Evolutionary conservation across 1,284 basidiomycete genomes (phyloP), one percentile per base, ranked within the genome.

Genomic region (Leucoagaricus sp.): DNA sequence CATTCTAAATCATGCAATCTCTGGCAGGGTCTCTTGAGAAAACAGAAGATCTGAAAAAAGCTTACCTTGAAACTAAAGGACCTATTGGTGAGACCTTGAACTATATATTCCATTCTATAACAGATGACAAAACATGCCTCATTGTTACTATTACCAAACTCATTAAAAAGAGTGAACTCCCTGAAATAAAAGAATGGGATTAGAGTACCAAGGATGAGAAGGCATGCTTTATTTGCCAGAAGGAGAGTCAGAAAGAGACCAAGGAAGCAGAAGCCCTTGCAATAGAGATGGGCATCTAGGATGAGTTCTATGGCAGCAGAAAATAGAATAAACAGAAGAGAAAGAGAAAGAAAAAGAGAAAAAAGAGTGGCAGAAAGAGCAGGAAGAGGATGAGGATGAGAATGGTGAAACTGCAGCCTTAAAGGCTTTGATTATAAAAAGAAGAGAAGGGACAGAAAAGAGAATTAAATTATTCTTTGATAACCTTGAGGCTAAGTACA

Each of bases 231-330:
- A 82, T 86, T 23, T 81, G 94, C 45, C 80, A 81, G 73, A 91
- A 90, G 69, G 83, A 86, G 64, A 83, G 87, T 1, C 80, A 85
- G 60, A 87, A 86, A 67, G 93, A 96, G 71, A 92, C 93, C 0
- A 75, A 77, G 51, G 93, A 96, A 66, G 95, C 95, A 1, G 95
- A 97, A 69, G 78, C 84, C 45, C 73, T 89, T 21, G 94, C 95
- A 0, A 92, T 87, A 65, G 93, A 95, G 64, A 75, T 98, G 15
- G 95, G 94, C 10, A 91, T 97, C 7, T 95, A 93, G 89, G 94
- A 97, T 58, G 94, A 97, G 69, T 96, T 98, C 66, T 97, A 92
- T 67, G 94, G 93, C 1, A 84, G 76, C 58, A 93, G 90, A 4
- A 89, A 89, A 72, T 76, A 82, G 17, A 85, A 86, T 13, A 75